phyloP scores from a whole-genome alignment of 768 basidiomycete genomes.

The Tricholoma furcatifolium region DNA sequence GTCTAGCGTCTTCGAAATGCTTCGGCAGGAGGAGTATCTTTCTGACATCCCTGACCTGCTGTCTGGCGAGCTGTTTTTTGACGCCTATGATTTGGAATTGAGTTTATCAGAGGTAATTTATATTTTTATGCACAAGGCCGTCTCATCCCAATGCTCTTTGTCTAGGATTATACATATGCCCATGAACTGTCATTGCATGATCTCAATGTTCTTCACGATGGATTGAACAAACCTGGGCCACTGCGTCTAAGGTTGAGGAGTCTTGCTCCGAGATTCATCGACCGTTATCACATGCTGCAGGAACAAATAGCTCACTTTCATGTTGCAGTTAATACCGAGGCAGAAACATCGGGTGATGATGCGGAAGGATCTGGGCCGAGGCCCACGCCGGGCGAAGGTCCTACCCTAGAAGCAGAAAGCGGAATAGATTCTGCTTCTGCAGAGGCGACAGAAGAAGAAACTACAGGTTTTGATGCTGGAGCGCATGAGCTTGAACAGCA shows the following conservation, averaged over 20 bases:
- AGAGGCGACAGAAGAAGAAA: neutral
- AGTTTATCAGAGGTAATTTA: conserved; percentile 60
- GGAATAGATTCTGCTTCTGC: neutral
- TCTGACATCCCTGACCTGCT: conserved; percentile 42
- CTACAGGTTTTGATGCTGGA: neutral
- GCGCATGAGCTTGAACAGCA: no score
- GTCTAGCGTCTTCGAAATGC: conserved; percentile 64
- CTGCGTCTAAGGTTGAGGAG: conserved; percentile 56
- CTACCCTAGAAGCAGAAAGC: neutral
- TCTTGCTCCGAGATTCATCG: conserved; percentile 57
- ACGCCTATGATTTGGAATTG: conserved; percentile 70
- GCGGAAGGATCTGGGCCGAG: neutral
- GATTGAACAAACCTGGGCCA: conserved; percentile 58
- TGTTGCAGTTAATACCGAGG: conserved; percentile 6
- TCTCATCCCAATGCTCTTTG: neutral
- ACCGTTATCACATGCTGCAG: conserved; percentile 63
- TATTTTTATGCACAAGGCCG: neutral
- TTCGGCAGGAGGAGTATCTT: conserved; percentile 62
- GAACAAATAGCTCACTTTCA: conserved; percentile 44
- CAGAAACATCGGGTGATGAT: neutral
- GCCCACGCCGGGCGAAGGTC: neutral
- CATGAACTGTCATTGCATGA: conserved; percentile 73
- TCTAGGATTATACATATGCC: conserved; percentile 67
- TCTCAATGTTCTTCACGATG: conserved; percentile 68
- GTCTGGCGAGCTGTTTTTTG: conserved; percentile 64